Conservation (phyloP, 2,329 filamentous ascomycete species). For the Arthrobotrys entomopaga region DNA sequence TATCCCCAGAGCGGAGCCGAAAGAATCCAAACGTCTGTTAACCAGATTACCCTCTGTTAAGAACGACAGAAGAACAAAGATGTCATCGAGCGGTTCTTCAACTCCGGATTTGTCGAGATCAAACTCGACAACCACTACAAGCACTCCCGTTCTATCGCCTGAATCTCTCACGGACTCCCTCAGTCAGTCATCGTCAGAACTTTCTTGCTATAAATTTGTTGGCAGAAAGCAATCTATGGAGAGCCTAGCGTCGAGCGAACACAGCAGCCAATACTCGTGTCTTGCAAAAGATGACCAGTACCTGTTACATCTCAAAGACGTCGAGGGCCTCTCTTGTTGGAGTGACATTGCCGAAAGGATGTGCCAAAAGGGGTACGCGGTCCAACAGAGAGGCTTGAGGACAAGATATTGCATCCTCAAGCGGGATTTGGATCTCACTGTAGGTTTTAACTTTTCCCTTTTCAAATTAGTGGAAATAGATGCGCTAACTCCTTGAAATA, state of each 20-base stretch:
- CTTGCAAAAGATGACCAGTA: constrained; percentile 53
- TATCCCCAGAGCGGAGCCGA: constrained; percentile 34
- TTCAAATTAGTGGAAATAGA: background rate
- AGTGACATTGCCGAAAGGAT: constrained; percentile 49
- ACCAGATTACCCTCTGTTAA: constrained; percentile 49
- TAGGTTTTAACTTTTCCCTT: constrained; percentile 14
- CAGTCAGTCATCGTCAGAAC: constrained; percentile 33
- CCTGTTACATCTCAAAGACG: constrained; percentile 48
- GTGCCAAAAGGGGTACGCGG: constrained; percentile 38
- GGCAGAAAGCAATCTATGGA: constrained; percentile 54
- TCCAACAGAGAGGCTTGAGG: constrained; percentile 47
- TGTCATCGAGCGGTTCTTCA: constrained; percentile 36
- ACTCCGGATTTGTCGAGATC: constrained; percentile 52
- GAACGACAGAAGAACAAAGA: constrained; percentile 46
- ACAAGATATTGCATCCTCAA: constrained; percentile 53
- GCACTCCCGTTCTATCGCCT: constrained; percentile 44
- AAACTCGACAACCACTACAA: constrained; percentile 48
- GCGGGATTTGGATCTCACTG: constrained; percentile 49
- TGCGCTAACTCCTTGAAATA: constrained; percentile 9
- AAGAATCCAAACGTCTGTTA: constrained; percentile 39
- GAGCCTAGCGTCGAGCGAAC: constrained; percentile 47
- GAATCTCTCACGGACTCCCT: constrained; percentile 38
- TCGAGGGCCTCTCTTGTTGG: constrained; percentile 50
- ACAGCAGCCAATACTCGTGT: constrained; percentile 53
- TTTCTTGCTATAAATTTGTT: constrained; percentile 44